These are phyloP conservation scores for Pseudomonodictys pantanalensis DNA, from an alignment of 495 filamentous ascomycete genomes.

Conservation along the genomic window DNA sequence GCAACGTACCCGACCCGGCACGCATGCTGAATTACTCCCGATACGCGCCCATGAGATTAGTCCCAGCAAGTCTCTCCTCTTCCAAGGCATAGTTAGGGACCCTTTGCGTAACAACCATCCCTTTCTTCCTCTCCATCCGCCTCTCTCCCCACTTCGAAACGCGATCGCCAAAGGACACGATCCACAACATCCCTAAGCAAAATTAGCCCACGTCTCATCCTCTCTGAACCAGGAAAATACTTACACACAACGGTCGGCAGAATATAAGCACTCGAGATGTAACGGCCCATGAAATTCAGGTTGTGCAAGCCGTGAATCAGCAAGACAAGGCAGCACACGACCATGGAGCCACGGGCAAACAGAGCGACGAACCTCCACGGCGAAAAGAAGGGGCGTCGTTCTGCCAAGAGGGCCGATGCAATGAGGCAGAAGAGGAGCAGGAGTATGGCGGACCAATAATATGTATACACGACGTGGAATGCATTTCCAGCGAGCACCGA, in stretches of 20 bases:
- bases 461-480: conserved; percentile 13
- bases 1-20: too few species aligned
- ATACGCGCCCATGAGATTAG: too few species aligned
- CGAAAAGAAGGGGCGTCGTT: not conserved
- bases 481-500: not conserved
- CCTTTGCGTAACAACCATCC: too few species aligned
- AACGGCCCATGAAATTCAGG: not conserved
- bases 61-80: too few species aligned
- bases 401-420: conserved; percentile 5
- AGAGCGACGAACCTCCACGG: not conserved
- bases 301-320: not conserved
- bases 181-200: not conserved
- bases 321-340: not conserved
- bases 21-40: too few species aligned
- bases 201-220: too few species aligned
- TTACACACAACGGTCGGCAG: conserved; percentile 5
- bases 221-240: too few species aligned
- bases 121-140: conserved; percentile 6
- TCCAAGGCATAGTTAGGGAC: too few species aligned
- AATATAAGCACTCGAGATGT: not conserved
- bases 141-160: not conserved
- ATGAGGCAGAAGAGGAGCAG: conserved; percentile 5
- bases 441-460: conserved; percentile 6
- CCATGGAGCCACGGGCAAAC: not conserved
- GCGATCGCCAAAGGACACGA: conserved; percentile 9